Conservation (phyloP, 257 asterid species). For the Buddleja alternifolia region DNA sequence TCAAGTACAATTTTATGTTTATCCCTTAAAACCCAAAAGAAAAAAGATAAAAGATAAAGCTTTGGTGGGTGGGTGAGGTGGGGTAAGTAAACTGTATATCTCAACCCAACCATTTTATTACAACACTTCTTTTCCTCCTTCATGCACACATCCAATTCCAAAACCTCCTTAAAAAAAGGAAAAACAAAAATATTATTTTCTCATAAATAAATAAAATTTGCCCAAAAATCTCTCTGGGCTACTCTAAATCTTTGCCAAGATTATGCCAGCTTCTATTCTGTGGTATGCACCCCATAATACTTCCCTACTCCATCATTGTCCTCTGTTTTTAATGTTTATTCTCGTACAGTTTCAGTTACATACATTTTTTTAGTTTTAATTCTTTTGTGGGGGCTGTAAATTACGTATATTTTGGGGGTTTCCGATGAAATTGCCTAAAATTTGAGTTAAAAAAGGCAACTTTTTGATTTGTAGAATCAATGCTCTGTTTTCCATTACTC, state of each 20-base stretch:
- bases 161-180: no score
- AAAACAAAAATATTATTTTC: not conserved
- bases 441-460: constrained; percentile 10
- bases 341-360: not conserved
- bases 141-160: constrained; percentile 45
- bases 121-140: constrained; percentile 35
- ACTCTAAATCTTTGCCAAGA: not conserved
- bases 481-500: constrained; percentile 8
- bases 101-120: constrained; percentile 33
- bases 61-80: constrained; percentile 47
- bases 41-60: no score
- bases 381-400: not conserved
- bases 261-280: constrained; percentile 24
- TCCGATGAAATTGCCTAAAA: not conserved
- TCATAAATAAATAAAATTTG: no score
- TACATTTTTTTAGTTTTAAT: not conserved
- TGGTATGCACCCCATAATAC: constrained; percentile 29
- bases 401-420: no score
- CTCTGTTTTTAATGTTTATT: not conserved
- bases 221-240: not conserved
- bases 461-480: constrained; percentile 3
- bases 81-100: constrained; percentile 24
- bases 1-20: not conserved
- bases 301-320: not conserved
- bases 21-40: not conserved